Base-by-base conservation (phyloP, 805 yeast species). In the Suhomyces prunicola region DNA sequence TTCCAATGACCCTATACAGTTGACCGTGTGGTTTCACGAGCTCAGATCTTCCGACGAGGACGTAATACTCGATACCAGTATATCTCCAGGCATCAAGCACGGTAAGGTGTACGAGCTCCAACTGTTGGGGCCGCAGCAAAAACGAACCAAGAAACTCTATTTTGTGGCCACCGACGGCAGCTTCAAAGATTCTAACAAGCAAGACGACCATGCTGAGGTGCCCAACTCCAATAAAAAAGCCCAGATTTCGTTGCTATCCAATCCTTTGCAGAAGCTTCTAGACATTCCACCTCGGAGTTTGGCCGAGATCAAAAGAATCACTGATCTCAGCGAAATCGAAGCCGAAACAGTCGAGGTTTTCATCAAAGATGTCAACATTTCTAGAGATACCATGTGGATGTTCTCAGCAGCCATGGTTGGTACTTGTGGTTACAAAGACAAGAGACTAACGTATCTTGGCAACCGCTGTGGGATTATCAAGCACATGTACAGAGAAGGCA, bases 381-480 rank as follows among this genome's bases (percentile, higher is more conserved):
- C 96, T 3, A 74, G 99, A 58, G 97, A 96, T 55, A 94, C 90
- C 60, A 93, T 92, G 91, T 94, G 98, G 97, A 76, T 81, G 24
- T 71, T 93, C 12, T 83, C 96, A 0, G 77, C 88, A 1, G 63
- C 76, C 17, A 57, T 93, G 50, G 77, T 79, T 0, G 83, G 83
- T 8, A 71, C 81, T 6, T 89, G 97, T 66, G 79, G 89, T 1
- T 84, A 87, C 62, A 74, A 77, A 8, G 80, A 84, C 6, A 92
- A 91, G 65, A 77, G 84, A 50, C 63, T 92, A 0, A 69, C 83
- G 0, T 89, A 86, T 56, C 65, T 88, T 24, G 81, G 81, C 36
- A 76, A 72, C 45, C 77, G 92, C 5, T 74, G 94, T 46, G 85
- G 88, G 0, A 71, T 79, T 0, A 84, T 90, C 1, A 81, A 83